phyloP scores from a whole-genome alignment of 2,329 filamentous ascomycete genomes.

The Neurospora crassa region DNA sequence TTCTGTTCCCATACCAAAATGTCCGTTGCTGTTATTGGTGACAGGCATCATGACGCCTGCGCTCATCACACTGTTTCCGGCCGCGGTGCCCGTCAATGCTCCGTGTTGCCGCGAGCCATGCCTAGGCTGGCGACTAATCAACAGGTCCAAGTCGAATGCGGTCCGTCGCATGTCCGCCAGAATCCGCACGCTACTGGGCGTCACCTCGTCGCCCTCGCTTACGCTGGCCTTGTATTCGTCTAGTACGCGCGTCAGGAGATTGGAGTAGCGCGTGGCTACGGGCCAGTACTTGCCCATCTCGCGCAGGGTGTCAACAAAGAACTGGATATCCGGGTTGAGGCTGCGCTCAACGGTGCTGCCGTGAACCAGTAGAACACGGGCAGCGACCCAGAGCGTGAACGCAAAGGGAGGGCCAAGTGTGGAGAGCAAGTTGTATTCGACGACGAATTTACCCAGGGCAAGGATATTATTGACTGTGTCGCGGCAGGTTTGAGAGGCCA shows the following conservation, averaged over 20 bases:
- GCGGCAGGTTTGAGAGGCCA: constrained; percentile 73
- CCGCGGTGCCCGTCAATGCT: not conserved
- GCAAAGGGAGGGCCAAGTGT: constrained; percentile 86
- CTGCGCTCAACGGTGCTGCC: constrained; percentile 82
- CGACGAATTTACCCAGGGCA: constrained; percentile 68
- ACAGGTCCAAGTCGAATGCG: constrained; percentile 80
- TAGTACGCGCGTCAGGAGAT: constrained; percentile 70
- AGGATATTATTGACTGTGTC: constrained; percentile 76
- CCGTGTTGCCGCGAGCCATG: constrained; percentile 24
- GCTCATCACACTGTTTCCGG: not conserved
- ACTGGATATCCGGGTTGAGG: constrained; percentile 66
- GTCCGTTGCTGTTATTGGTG: not conserved
- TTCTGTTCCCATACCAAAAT: constrained; percentile 5
- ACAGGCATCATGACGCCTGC: not conserved
- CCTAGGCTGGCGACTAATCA: constrained; percentile 73
- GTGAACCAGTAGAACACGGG: constrained; percentile 77
- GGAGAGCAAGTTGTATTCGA: constrained; percentile 61
- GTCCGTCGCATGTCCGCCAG: constrained; percentile 85
- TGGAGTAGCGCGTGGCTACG: constrained; percentile 73
- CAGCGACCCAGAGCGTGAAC: constrained; percentile 87
- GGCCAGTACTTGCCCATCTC: constrained; percentile 80
- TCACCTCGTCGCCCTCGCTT: constrained; percentile 62
- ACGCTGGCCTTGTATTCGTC: constrained; percentile 79
- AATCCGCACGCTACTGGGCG: constrained; percentile 76
- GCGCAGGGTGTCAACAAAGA: constrained; percentile 72